Evolutionary conservation across 805 yeast species (phyloP), one percentile per base, ranked within the genome.

Genomic region (Kodamaea sagamina): DNA sequence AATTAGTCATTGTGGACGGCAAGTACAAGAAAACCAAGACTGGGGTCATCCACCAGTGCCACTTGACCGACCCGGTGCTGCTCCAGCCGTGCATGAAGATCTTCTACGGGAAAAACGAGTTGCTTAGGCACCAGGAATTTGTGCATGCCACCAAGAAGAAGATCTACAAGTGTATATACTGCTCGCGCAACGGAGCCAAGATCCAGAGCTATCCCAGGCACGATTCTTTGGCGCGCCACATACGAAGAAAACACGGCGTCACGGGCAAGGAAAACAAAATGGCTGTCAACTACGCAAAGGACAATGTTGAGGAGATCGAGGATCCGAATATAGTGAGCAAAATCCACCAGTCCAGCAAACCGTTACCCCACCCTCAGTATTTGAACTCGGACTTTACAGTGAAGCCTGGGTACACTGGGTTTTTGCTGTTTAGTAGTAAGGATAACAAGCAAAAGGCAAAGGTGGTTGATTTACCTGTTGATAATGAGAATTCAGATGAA

Each of bases 111-210:
- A 70, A 67, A 43, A 70, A 68, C 47, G 75, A 70, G 49, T 56
- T 71, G 36, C 56, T 67, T 28, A 52, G 75, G 44, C 75, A 71
- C 52, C 74, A 71, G 47, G 75, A 71, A 47, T 70, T 69, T 55
- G 75, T 70, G 16, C 75, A 71, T 53, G 75, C 75, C 9, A 67
- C 74, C 16, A 61, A 63, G 41, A 71, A 69, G 51, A 66, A 63
- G 43, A 63, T 70, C 10, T 71, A 65, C 54, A 63, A 65, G 44
- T 71, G 75, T 51, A 56, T 64, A 9, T 71, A 68, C 43, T 71
- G 75, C 51, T 54, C 67, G 18, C 49, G 58, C 32, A 57, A 49
- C 42, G 68, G 69, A 4, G 50, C 60, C 7, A 65, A 60, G 44
- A 62, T 67, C 0, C 74, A 69, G 48, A 62, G 71, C 44, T 71